A percentile compares a stretch with the other conserved stretches of the same genome.
Evolutionary conservation across 225 moss, liverwort and hornwort genomes (phyloP).

Genomic region (Thuidium tamariscinum): DNA sequence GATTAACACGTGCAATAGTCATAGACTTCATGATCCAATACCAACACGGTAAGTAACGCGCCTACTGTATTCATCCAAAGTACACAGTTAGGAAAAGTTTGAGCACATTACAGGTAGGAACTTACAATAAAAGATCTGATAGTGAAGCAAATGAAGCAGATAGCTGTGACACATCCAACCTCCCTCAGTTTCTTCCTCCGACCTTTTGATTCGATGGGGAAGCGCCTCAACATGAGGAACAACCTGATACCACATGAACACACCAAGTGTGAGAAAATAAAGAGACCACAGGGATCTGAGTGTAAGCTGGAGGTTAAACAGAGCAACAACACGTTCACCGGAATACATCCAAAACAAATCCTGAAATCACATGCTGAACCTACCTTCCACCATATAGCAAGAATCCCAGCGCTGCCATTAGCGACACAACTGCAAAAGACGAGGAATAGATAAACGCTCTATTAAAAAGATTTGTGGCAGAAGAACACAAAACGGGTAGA

Average conservation of each 20-base stretch:
- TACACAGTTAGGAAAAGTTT: background rate
- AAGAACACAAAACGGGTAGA: background rate
- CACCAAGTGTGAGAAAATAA: background rate
- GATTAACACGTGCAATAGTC: background rate
- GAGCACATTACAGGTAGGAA: background rate
- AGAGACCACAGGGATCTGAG: background rate
- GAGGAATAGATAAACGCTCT: background rate
- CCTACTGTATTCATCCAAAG: background rate
- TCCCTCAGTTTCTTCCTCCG: constrained; percentile 89
- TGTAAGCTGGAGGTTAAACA: background rate
- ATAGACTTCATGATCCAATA: background rate
- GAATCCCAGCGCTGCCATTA: constrained; percentile 84
- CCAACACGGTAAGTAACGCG: background rate
- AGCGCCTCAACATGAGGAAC: constrained; percentile 93
- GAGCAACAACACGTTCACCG: background rate
- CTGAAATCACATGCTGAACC: background rate
- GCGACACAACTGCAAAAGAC: constrained; percentile 70
- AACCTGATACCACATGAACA: constrained; percentile 31
- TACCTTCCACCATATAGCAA: constrained; percentile 94
- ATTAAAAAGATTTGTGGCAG: background rate
- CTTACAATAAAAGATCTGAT: constrained; percentile 95
- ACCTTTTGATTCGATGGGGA: constrained; percentile 97
- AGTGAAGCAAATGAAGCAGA: constrained; percentile 96
- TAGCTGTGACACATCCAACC: constrained; percentile 94
- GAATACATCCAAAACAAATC: background rate